Base-by-base conservation (phyloP, 2,329 filamentous ascomycete species). In the Aureobasidium uvarum region DNA sequence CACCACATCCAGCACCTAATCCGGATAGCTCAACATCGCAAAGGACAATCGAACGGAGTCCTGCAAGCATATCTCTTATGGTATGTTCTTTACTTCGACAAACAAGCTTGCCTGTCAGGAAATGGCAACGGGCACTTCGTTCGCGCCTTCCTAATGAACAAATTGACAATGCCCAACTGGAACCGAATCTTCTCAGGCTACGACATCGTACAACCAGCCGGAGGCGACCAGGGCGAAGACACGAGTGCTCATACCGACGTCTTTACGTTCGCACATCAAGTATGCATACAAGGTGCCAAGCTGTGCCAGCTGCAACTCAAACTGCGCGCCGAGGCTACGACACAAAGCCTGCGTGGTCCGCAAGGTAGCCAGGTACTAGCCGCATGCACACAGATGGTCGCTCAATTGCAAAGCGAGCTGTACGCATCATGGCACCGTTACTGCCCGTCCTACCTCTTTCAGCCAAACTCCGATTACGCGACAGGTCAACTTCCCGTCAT, bases 11-110 rank as follows among this genome's bases (percentile, higher is more conserved):
- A 80, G 33, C 83, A 81, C 43, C 74, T 86, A 5, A 73, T 81
- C 10, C 79, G 79, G 59, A 82, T 85, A 51, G 77, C 81, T 1
- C 71, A 80, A 28, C 77, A 83, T 65, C 77, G 84, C 66, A 31
- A 66, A 39, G 52, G 52, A 36, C 50, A 66, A 13, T 36, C 78
- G 65, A 75, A 76, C 11, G 74, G 72, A 3, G 82, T 84, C 67
- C 75, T 76, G 33, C 81, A 81, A 66, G 79, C 80, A 2, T 83
- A 82, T 68, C 77, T 85, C 5, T 72, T 85, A 18, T 85, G 83
- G 82, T 81, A 78, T 72, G 78, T 84, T 43, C 81, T 80, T 69
- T 78, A 79, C 64, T 80, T 86, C 51, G 84, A 86, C 69, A 74
- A 84, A n/a, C 81, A 85, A 68, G 82, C 82, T 16, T 77, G 84